Evolutionary conservation across 495 filamentous ascomycete genomes (phyloP).

Genomic region (Penicillium angulare): DNA sequence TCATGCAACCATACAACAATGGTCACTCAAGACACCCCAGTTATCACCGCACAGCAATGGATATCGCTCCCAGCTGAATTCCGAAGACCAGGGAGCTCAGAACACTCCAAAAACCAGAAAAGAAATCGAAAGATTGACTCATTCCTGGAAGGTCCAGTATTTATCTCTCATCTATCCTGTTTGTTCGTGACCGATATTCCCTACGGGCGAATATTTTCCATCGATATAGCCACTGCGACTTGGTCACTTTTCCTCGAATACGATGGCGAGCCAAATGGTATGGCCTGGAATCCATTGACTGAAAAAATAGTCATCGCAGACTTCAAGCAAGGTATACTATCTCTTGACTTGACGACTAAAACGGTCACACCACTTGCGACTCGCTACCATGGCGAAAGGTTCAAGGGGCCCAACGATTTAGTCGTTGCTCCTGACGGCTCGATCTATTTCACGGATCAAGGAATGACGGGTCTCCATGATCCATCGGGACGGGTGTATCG

Average conservation of each 20-base stretch:
- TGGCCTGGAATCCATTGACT: constrained; percentile 16
- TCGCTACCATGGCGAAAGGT: constrained; percentile 28
- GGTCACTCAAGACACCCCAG: too few species aligned
- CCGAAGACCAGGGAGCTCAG: neutral
- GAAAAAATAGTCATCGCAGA: constrained; percentile 26
- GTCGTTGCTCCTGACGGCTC: constrained; percentile 20
- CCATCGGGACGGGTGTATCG: constrained; percentile 28
- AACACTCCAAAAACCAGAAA: neutral
- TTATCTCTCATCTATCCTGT: neutral
- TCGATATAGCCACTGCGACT: constrained; percentile 10
- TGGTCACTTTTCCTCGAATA: constrained; percentile 19
- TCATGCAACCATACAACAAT: too few species aligned
- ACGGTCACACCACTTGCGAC: constrained; percentile 9
- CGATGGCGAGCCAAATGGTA: constrained; percentile 29
- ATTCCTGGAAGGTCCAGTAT: neutral
- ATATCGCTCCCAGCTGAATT: neutral
- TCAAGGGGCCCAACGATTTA: constrained; percentile 34
- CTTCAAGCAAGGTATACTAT: constrained; percentile 28
- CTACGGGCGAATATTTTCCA: constrained; percentile 29
- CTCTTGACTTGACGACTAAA: constrained; percentile 13
- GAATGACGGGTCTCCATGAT: constrained; percentile 31
- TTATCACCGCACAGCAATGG: neutral
- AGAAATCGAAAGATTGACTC: neutral
- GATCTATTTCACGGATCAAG: constrained; percentile 34
- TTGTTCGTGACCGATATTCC: constrained; percentile 27